Base-by-base conservation (phyloP, 2,329 filamentous ascomycete genomes). In the Aureobasidium sp. region DNA sequence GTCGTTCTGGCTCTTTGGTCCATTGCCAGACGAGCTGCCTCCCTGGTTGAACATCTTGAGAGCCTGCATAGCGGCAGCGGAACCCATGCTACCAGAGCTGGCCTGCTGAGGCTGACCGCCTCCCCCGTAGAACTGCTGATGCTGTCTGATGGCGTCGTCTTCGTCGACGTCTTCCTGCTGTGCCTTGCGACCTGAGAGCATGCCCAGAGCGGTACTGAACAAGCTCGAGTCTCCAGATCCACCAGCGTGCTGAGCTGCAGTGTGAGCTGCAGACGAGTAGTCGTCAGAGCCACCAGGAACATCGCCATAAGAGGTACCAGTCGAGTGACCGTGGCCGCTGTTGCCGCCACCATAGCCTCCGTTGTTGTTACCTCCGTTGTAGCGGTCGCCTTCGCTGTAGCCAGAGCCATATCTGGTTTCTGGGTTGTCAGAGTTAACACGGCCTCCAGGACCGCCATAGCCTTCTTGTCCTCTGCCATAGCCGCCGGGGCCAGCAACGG, bases 31-130 rank as follows among this genome's bases (percentile, higher is more conserved):
- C 59, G 59, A 72, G 69, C 60, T 57, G 4, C 56, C 57, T 24
- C 64, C 63, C 2, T 60, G 56, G 16, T 63, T 64, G 70, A 95
- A 95, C 75, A 85, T 80, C 74, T 90, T 90, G 59, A 90, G 68
- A 0, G 87, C 87, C 68, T 90, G 84, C 79, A 90, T 83, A 16
- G 87, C 89, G 56, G 88, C 87, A 56, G 86, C 86, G 49, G 90
- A 84, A 63, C 90, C 87, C 53, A 76, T 69, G 40, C 66, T 67
- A 45, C 68, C 67, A n/a, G 69, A 68, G 32, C 63, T 71, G 16
- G 69, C 71, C 55, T 65, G 76, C 53, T 75, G 69, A 22, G 74
- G 70, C 16, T 74, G 70, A 52, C 74, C 69, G 22, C 73, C 69
- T 47, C 69, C 69, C 29, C 78, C 79, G 65, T 90, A 95, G 63